Base-by-base conservation (phyloP, 2,329 filamentous ascomycete species). In the Fusarium sp. region DNA sequence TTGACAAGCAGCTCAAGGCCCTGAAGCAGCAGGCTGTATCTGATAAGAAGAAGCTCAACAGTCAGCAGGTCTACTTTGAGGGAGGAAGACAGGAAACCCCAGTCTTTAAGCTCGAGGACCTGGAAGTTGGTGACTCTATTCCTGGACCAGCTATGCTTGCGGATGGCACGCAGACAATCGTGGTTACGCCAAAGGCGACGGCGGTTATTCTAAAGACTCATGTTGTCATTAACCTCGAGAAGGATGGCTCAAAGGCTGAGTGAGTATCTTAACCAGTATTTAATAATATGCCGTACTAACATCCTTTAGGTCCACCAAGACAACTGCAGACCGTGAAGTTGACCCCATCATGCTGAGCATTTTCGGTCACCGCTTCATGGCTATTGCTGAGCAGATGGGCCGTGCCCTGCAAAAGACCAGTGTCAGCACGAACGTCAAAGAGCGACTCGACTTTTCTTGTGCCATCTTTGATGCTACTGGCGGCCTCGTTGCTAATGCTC, bases 91-190 rank as follows among this genome's bases (percentile, higher is more conserved):
- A 89, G 71, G 89, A 95, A 20, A 97, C 95, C 0, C 92, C 94
- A 0, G 90, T 98, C 60, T 98, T 95, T 83, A 95, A 93, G 81
- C 88, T 98, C 0, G 91, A 93, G 71, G 89, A 94, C 68, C 86
- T 98, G 13, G 84, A 86, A 2, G 86, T 94, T 7, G 94, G 95
- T 3, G 91, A 95, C 70, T 89, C 90, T 22, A 86, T 98, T 63
- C 85, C 88, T 58, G 95, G 95, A 0, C 95, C 95, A 1, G 95
- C 95, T 0, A 94, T 98, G 83, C 88, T 98, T 67, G 94, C 94
- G 3, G 95, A 96, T 79, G 93, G 93, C 10, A 95, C 93, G 1
- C 96, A 98, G 82, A 98, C 96, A 0, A 96, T 98, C 71, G 94
- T 98, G 0, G 91, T 98, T 4, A 93, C 94, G 0, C 96, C 95